Conservation (phyloP, 73 alveolate genomes). For the Blepharisma stoltei region DNA sequence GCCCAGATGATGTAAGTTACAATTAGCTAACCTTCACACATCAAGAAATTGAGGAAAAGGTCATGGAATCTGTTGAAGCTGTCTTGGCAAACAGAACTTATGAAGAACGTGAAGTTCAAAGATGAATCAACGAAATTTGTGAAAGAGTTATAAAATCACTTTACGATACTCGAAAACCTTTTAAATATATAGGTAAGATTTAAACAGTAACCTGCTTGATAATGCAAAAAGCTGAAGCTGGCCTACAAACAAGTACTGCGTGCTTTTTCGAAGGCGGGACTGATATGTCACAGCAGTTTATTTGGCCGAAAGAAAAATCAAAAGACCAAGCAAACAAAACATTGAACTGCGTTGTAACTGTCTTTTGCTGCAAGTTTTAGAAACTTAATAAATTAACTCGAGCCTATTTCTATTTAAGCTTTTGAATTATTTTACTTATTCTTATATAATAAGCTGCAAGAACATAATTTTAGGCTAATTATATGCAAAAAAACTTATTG, state of each 20-base stretch:
- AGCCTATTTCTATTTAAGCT: too few species aligned
- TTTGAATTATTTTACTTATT: too few species aligned
- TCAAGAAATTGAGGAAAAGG: slow-evolving; percentile 27
- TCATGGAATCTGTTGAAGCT: slow-evolving; percentile 2
- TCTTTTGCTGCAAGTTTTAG: slow-evolving; percentile 19
- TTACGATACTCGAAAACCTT: slow-evolving; percentile 19
- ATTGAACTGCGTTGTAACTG: not conserved
- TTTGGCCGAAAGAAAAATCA: slow-evolving; percentile 28
- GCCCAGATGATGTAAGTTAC: slow-evolving; percentile 28
- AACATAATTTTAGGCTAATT: too few species aligned
- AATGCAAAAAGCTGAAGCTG: slow-evolving; percentile 30
- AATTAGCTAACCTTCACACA: slow-evolving; percentile 30
- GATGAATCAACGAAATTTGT: slow-evolving; percentile 22
- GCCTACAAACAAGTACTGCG: not conserved
- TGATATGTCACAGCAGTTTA: slow-evolving; percentile 25
- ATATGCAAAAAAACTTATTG: too few species aligned
- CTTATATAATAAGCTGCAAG: too few species aligned
- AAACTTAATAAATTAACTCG: not conserved
- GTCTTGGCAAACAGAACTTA: not conserved
- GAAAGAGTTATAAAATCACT: slow-evolving; percentile 1
- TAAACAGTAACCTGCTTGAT: slow-evolving; percentile 7
- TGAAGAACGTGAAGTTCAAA: slow-evolving; percentile 8
- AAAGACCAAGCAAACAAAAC: slow-evolving; percentile 25
- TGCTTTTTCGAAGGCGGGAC: slow-evolving; percentile 25
- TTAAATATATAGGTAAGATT: not conserved